Conservation (phyloP, 116 monocot species). For the Papilionanthe hybrid region DNA sequence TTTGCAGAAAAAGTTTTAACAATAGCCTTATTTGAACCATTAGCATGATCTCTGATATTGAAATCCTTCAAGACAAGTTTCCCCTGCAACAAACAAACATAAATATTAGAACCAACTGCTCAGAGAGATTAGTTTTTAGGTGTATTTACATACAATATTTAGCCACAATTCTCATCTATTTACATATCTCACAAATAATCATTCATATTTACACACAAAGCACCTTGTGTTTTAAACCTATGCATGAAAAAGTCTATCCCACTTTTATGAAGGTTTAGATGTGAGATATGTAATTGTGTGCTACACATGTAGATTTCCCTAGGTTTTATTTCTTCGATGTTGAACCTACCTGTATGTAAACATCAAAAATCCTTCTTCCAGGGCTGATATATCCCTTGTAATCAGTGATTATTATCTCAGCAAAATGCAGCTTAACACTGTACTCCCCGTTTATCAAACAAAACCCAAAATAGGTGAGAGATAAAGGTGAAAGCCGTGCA, state of each 20-base stretch:
- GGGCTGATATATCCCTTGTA: constrained; percentile 14
- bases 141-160: background rate
- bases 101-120: constrained; percentile 2
- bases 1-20: constrained; percentile 17
- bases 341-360: constrained; percentile 32
- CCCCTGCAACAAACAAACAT: constrained; percentile 16
- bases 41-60: constrained; percentile 23
- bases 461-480: constrained; percentile 36
- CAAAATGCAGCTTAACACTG: constrained; percentile 37
- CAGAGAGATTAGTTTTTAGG: background rate
- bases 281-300: too few relatives aligned
- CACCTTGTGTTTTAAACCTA: too few relatives aligned
- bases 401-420: constrained; percentile 38
- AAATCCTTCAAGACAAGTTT: constrained; percentile 18
- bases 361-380: constrained; percentile 43
- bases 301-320: too few relatives aligned
- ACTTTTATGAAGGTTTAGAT: too few relatives aligned
- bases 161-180: too few relatives aligned
- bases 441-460: constrained; percentile 38
- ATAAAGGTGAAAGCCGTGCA: constrained; percentile 29
- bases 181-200: too few relatives aligned
- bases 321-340: background rate
- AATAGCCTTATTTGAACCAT: constrained; percentile 21
- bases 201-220: too few relatives aligned
- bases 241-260: too few relatives aligned